Evolutionary conservation across 352 stramenopile genomes (phyloP), one percentile per base, ranked within the genome.

Genomic region (Pythium vanterpoolii): DNA sequence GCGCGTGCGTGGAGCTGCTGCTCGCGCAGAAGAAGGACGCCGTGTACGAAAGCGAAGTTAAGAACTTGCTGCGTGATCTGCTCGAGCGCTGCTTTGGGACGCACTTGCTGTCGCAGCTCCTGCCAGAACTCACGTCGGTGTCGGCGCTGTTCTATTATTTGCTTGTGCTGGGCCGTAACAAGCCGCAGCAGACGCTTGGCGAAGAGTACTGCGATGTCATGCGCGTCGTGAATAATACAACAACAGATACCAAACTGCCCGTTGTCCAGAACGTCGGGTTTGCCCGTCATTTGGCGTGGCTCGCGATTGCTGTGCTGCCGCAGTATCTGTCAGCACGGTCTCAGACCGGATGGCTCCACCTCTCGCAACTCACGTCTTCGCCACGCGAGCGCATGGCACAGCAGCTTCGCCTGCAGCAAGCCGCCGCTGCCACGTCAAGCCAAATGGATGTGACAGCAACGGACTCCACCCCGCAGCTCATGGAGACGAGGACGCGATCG

Each of bases 171-270:
- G 74, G 79, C 5, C 50, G 62, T 44, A 71, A 71, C 49, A 77
- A 77, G 46, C 79, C 84, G 33, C 73, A 85, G 53, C 86, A 96
- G 55, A 93, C 84, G 34, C 73, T 96, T n/a, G 86, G 86, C 9
- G 86, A 96, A 58, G 86, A 96, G 48, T 96, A 89, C 59, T 94
- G 86, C 43, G 85, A 94, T 48, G 72, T 94, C 13, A 76, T 93
- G 44, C 84, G 84, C 31, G 77, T 93, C 23, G 73, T 70, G 7
- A 38, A 44, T 0, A 36, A 62, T n/a, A 23, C 23, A 4, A 16
- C 26, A 16, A 10, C 52, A 18, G 28, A 14, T 5, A 27, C 8
- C 3, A 57, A 44, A 31, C 48, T 30, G 10, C 28, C 48, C 0
- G 30, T 24, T 0, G 54, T 86, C n/a, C 43, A 43, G 16, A 75